A percentile compares a stretch with the other conserved stretches of the same genome.
phyloP scores from a whole-genome alignment of 2,329 filamentous ascomycete genomes.

The Periglandula ipomoeae region DNA sequence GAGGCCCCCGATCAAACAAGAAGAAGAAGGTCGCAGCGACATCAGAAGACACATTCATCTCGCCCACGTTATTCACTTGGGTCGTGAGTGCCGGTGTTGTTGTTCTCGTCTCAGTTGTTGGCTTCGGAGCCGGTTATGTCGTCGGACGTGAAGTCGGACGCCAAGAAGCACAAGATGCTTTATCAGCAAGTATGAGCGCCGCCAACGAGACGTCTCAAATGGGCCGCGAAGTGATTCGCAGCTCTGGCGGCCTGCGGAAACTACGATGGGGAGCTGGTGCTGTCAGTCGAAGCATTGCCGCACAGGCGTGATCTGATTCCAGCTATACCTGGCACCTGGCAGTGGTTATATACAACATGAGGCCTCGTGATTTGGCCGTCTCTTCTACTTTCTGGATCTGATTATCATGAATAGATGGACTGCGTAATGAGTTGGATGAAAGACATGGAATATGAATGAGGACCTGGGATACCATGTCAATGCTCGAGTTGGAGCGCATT shows the following conservation, averaged over 20 bases:
- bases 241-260: constrained; percentile 41
- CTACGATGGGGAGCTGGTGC: constrained; percentile 46
- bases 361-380: neutral
- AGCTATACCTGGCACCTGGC: too few relatives aligned
- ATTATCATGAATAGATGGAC: neutral
- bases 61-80: constrained; percentile 54
- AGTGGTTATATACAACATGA: neutral
- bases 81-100: constrained; percentile 59
- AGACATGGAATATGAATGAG: neutral
- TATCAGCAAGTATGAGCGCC: constrained; percentile 31
- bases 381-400: neutral
- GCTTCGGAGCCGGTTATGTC: constrained; percentile 60
- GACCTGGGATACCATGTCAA: neutral
- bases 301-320: constrained; percentile 23
- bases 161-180: constrained; percentile 48
- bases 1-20: constrained; percentile 40
- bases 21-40: constrained; percentile 45
- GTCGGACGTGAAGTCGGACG: constrained; percentile 58
- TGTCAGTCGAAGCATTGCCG: constrained; percentile 41
- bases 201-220: constrained; percentile 40
- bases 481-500: neutral
- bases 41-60: constrained; percentile 35
- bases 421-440: neutral
- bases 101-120: constrained; percentile 58
- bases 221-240: constrained; percentile 43